Evolutionary conservation across 768 basidiomycete genomes (phyloP), one percentile per base, ranked within the genome.

Genomic region (Termitomyces eurrhizus): DNA sequence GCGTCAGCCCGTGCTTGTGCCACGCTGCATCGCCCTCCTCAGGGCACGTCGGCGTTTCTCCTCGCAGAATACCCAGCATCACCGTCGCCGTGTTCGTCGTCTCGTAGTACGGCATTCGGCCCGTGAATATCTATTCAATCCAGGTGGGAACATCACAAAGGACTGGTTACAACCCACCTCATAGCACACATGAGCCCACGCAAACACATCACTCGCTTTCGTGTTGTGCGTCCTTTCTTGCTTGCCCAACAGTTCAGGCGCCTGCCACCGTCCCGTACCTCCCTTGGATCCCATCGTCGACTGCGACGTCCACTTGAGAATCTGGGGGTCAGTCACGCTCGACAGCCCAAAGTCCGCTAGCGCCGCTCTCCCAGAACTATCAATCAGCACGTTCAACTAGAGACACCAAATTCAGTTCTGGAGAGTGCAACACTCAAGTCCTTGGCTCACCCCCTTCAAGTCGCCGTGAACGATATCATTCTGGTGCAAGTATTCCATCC

Each of bases 401-500:
- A 11, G 18, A 33, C 6, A 21, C 13, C 18, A 21, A 14, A 32
- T n/a, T 37, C 9, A 32, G 32, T 32, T 32, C n/a, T 44, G 13
- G 1, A 4, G n/a, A 26, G 1, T 1, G 41, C n/a, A 16, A 33
- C 8, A n/a, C 14, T 16, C 8, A 2, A 35, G 29, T 12, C 50
- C 33, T 29, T 4, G 4, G 4, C 29, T 44, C 0, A 51, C 57
- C 24, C 57, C 57, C 13, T 58, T 58, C 7, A 58, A 33, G 48
- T 59, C 52, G 6, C 58, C 58, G 9, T 59, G 58, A 24, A 59
- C 58, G 4, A 59, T 42, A 21, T 58, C 42, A 18, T 59, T 59
- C 4, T 53, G 26, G 12, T 59, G 58, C n/a, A 59, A 35, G 7
- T 59, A 59, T 14, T 59, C 52, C 21, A 59, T 42, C 5, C 58